Base-by-base conservation (phyloP, 371 early-diverging fungal genomes). In the Smittium culicis region DNA sequence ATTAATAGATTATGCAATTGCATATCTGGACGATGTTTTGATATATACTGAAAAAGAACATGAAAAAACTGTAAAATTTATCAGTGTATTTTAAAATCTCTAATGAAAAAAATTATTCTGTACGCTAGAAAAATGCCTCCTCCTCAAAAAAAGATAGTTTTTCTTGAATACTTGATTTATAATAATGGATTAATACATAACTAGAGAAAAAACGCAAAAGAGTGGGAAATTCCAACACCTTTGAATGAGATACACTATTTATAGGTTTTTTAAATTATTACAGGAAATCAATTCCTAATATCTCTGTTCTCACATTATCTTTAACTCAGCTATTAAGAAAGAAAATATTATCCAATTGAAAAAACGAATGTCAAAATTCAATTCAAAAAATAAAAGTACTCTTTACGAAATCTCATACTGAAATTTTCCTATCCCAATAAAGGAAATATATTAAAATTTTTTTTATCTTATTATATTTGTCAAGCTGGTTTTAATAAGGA, bases 1-100 rank as follows among this genome's bases (percentile, higher is more conserved):
- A 33, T 30, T 78, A 0, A 80, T 80, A 61, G 67, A 72, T 1
- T 81, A 67, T 30, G 72, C 73, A 1, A 60, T 80, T 0, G 72
- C 80, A 0, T 86, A 82, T 35, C 57, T 86, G 0, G 84, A 87
- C 66, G 81, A 85, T 66, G 80, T 85, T 0, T 65, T 85, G 0
- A 80, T 88, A 27, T 85, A 72, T 62, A 77, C 78, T 8, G 59
- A 75, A 17, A 76, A 72, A 5, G n/a, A 33, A n/a, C 73, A 79
- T 14, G 79, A 83, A 28, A 82, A 85, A 58, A 34, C 65, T 2
- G 1, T 59, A 11, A 77, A 85, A 63, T 54, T 82, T 14, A 33
- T 62, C 1, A 33, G 32, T 1, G 79, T 84, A 0, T 64, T 84
- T 0, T 14, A 72, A 0, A 34, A 69, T 11, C 72, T 85, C 1